A percentile compares a stretch with the other conserved stretches of the same genome.
Conservation (phyloP, 495 filamentous ascomycete genomes). For the Bacidia rubella region DNA sequence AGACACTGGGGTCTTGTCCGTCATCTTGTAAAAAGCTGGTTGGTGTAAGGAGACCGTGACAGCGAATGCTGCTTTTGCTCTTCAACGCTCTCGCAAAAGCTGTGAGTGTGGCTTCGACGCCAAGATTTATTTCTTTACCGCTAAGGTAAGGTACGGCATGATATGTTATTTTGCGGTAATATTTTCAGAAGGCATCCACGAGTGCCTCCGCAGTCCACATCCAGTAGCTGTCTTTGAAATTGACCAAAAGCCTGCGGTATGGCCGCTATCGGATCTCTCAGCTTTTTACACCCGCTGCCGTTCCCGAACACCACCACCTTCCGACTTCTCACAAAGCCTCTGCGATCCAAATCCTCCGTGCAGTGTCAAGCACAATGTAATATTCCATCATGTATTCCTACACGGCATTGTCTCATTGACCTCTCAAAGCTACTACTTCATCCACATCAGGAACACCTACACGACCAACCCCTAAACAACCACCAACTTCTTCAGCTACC, state of each 20-base stretch:
- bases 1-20: conserved; percentile 44
- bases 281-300: not conserved
- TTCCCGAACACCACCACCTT: not conserved
- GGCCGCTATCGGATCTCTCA: not conserved
- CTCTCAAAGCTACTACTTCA: not conserved
- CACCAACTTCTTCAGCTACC: too few species aligned
- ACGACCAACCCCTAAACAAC: too few species aligned
- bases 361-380: not conserved
- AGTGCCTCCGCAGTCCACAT: too few species aligned
- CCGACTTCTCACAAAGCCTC: not conserved
- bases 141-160: too few species aligned
- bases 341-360: not conserved
- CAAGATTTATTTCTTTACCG: too few species aligned
- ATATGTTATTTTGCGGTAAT: too few species aligned
- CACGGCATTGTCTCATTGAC: not conserved
- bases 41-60: not conserved
- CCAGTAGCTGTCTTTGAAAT: too few species aligned
- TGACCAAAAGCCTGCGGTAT: not conserved
- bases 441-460: not conserved
- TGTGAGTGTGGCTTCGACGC: too few species aligned
- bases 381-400: not conserved
- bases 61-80: too few species aligned
- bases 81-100: too few species aligned
- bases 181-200: too few species aligned
- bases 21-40: conserved; percentile 35